A percentile compares a stretch with the other conserved stretches of the same genome.
Conservation (phyloP, 768 basidiomycete genomes). For the Agaricus blazei region DNA sequence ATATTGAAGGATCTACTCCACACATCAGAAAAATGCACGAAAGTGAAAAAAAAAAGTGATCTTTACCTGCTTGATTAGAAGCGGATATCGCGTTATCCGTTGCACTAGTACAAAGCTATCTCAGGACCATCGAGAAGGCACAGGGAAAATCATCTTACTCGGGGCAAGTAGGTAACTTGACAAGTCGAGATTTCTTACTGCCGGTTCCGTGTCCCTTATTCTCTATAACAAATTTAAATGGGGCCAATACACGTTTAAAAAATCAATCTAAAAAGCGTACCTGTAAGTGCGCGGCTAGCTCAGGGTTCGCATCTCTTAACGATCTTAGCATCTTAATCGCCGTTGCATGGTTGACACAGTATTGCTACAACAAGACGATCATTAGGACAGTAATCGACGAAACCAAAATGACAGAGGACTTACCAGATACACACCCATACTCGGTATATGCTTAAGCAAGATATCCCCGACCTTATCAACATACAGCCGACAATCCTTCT, state of each 20-base stretch:
- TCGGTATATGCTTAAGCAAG: constrained; percentile 64
- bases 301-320: constrained; percentile 60
- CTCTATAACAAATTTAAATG: constrained; percentile 33
- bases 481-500: constrained; percentile 89
- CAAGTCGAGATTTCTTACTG: constrained; percentile 77
- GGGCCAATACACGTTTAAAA: background rate
- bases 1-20: constrained; percentile 65
- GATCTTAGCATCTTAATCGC: constrained; percentile 77
- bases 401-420: constrained; percentile 12
- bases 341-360: constrained; percentile 83
- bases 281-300: constrained; percentile 62
- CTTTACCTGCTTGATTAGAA: constrained; percentile 73
- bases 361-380: constrained; percentile 46
- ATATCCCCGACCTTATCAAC: constrained; percentile 87
- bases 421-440: constrained; percentile 80
- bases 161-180: constrained; percentile 91
- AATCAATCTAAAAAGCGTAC: constrained; percentile 31
- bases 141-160: constrained; percentile 45
- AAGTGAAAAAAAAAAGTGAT: background rate
- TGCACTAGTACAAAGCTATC: constrained; percentile 56
- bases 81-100: constrained; percentile 90
- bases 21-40: background rate
- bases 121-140: constrained; percentile 1
- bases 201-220: constrained; percentile 66
- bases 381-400: background rate